Base-by-base conservation (phyloP, 768 basidiomycete species). In the Daedaleopsis nitida region DNA sequence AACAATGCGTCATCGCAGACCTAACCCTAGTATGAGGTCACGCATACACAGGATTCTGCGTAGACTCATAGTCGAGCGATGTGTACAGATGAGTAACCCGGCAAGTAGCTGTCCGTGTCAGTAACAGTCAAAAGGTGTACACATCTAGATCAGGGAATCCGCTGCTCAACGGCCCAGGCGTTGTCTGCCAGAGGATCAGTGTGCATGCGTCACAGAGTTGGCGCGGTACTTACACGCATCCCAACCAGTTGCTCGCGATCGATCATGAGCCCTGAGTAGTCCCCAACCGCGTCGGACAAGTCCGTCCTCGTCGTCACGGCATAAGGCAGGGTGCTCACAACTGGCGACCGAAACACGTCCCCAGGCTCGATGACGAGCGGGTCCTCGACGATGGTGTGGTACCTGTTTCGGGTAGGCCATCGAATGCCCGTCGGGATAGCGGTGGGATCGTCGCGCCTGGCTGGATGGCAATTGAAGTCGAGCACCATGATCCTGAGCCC, bases 171-270 rank as follows among this genome's bases (percentile, higher is more conserved):
- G 27, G 27, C 27, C 27, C 27, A 32, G 27, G 27, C 27, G 27
- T 32, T 32, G 27, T 32, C 27, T 32, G 27, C 27, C 7, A 32
- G 27, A 3, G 50, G 23, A 39, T 9, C 19, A 14, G 37, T 12
- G n/a, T 10, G 16, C 12, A 55, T 1, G n/a, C 23, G 45, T 7
- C n/a, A 42, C n/a, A 39, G 19, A n/a, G 11, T 14, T 24, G 16
- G 10, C 14, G 71, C 77, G 39, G 37, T 8, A 53, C 52, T 53
- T 53, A 81, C 80, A 71, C 74, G 74, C 60, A 81, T 57, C 32
- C 78, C 77, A 24, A 81, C 62, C 32, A 80, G 55, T 54, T 78
- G 68, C 45, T 76, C 75, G 27, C 79, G 77, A 57, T 79, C 80
- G 32, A 80, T 73, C 77, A 79, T 78, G 60, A 78, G 65, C 10